These are phyloP conservation scores for Kuraishia hungarica DNA, from an alignment of 805 yeast genomes.

Conservation along the genomic window DNA sequence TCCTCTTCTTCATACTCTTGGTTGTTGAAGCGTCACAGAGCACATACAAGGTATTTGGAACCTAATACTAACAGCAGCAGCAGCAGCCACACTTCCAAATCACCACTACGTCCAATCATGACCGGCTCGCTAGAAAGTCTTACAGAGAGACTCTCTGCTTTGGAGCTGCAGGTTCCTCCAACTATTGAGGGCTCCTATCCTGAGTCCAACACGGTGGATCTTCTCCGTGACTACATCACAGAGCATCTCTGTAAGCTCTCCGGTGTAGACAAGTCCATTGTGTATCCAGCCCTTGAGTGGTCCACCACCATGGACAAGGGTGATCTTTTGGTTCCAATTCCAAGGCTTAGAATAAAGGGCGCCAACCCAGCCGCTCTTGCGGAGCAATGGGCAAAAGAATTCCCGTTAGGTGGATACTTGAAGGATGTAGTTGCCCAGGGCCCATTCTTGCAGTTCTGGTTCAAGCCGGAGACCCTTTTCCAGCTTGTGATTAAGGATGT, in stretches of 20 bases:
- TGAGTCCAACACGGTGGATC: conserved; percentile 71
- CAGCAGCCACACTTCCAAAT: not conserved
- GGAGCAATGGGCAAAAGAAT: conserved; percentile 65
- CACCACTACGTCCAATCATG: conserved; percentile 10
- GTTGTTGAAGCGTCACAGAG: not conserved
- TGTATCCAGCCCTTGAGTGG: conserved; percentile 83
- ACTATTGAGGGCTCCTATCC: conserved; percentile 58
- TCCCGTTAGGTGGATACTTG: conserved; percentile 66
- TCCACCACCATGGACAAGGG: conserved; percentile 84
- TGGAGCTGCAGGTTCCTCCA: conserved; percentile 29
- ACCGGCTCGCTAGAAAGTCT: conserved; percentile 16
- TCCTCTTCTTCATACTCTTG: not conserved
- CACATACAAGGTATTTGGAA: not conserved
- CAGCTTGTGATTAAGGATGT: conserved; percentile 64
- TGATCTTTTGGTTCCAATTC: conserved; percentile 86
- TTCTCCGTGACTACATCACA: conserved; percentile 84
- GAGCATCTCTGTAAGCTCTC: conserved; percentile 66
- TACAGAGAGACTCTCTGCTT: conserved; percentile 13
- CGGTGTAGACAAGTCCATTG: conserved; percentile 59
- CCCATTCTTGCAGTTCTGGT: conserved; percentile 85
- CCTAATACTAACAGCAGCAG: not conserved
- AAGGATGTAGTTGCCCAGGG: conserved; percentile 75
- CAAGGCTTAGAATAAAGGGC: conserved; percentile 81
- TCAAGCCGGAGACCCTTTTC: conserved; percentile 57
- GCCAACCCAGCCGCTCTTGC: conserved; percentile 71